Evolutionary conservation across 2,329 filamentous ascomycete species (phyloP), one percentile per base, ranked within the genome.

Genomic region (Arthrobotrys musiformis): DNA sequence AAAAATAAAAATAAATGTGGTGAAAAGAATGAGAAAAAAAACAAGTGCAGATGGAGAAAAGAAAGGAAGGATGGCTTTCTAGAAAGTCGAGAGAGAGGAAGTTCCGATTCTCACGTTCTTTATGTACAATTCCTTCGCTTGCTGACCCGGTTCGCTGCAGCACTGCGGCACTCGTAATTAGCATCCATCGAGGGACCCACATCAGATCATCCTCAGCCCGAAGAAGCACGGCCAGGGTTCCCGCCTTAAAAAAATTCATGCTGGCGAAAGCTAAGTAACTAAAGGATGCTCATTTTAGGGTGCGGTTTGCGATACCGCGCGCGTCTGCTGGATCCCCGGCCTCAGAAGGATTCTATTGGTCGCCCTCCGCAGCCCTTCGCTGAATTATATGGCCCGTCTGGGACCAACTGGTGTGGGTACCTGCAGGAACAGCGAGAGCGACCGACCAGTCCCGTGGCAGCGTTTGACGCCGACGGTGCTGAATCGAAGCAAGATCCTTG

Each of bases 261-360:
- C 54, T 28, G 6, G 52, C 52, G 28, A 58, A 17, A 24, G 17
- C n/a, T n/a, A n/a, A n/a, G n/a, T n/a, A n/a, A n/a, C n/a, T n/a
- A n/a, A n/a, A n/a, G n/a, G n/a, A n/a, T n/a, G n/a, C 35, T 56
- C 50, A 56, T 19, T 56, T 56, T 56, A 56, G 64, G 26, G 22
- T 58, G 63, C 48, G 46, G 72, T 76, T 76, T 73, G 61, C 30
- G 46, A 54, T 66, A 66, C 61, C 69, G 63, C 64, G 72, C 72
- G 72, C 72, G 72, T 58, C 26, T 75, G 48, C 22, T n/a, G 24
- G 17, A 15, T 35, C 46, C 52, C 40, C n/a, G 67, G 56, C 19
- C 33, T 9, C 17, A 15, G 24, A 28, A 17, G 66, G 17, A 46
- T 72, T 37, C 68, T 72, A 72, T 72, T 72, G 68, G 68, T 22